A percentile compares a stretch with the other conserved stretches of the same genome.
phyloP scores from a whole-genome alignment of 257 asterid species.

The Vinca minor region DNA sequence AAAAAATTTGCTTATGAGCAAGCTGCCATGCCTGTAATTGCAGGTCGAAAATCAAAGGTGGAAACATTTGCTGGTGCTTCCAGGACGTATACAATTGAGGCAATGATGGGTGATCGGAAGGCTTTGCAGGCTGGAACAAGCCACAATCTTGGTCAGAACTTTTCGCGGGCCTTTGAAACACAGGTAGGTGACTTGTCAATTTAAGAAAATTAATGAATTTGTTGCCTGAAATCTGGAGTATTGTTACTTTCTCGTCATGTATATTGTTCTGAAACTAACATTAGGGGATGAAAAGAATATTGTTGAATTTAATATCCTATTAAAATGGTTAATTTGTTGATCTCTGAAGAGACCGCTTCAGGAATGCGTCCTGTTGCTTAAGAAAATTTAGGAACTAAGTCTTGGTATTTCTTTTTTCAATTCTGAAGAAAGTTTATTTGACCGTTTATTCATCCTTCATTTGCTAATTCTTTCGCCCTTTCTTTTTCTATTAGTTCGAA shows the following conservation, averaged over 20 bases:
- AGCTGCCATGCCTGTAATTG: constrained; percentile 98
- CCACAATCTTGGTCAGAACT: constrained; percentile 97
- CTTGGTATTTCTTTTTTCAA: not conserved
- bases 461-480: not conserved
- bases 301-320: not conserved
- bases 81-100: constrained; percentile 91
- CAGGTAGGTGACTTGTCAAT: constrained; percentile 43
- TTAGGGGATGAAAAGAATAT: not conserved
- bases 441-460: not conserved
- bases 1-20: constrained; percentile 85
- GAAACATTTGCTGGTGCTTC: constrained; percentile 98
- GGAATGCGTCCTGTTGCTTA: not conserved
- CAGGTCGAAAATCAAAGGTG: constrained; percentile 85
- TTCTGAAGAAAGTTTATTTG: not conserved
- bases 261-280: not conserved
- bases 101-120: constrained; percentile 98
- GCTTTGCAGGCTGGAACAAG: constrained; percentile 99
- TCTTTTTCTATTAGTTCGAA: not conserved
- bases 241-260: not conserved
- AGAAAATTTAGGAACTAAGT: not conserved
- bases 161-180: constrained; percentile 90
- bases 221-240: not conserved
- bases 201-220: not conserved
- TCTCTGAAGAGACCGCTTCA: not conserved
- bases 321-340: not conserved